Conservation (phyloP, 768 basidiomycete species). For the Mycena vitilis region DNA sequence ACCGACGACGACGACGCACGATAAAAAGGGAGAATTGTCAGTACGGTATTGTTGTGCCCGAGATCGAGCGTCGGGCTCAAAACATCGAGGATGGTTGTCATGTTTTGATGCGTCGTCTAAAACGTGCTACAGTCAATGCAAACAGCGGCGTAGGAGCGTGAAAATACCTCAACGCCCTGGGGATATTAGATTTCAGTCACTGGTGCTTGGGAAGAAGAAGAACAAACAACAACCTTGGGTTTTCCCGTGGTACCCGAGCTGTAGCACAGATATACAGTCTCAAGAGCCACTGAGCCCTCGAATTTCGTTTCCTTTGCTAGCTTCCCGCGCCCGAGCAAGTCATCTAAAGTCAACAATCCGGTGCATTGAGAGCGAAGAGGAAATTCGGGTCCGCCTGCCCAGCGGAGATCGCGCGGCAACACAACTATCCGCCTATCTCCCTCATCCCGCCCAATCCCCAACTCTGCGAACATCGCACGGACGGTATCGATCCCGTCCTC, state of each 20-base stretch:
- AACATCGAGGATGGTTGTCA: conserved; percentile 69
- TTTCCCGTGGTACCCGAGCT: conserved; percentile 67
- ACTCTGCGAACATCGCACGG: conserved; percentile 63
- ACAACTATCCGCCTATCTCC: conserved; percentile 68
- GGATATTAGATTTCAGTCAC: too few species aligned
- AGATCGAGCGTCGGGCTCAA: conserved; percentile 53
- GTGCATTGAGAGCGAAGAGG: conserved; percentile 40
- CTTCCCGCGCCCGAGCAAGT: conserved; percentile 62
- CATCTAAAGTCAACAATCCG: conserved; percentile 53
- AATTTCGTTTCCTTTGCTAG: conserved; percentile 66
- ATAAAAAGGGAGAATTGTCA: conserved; percentile 65
- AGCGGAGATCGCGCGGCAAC: conserved; percentile 58
- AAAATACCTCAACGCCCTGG: conserved; percentile 54
- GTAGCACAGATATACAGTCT: conserved; percentile 76
- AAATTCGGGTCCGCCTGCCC: conserved; percentile 54
- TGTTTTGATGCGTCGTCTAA: conserved; percentile 71
- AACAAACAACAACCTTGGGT: conserved; percentile 49
- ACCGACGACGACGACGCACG: conserved; percentile 18
- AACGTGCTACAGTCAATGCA: neutral
- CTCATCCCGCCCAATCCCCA: conserved; percentile 60
- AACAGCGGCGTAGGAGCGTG: neutral
- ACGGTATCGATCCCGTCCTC: conserved; percentile 68
- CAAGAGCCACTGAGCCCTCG: conserved; percentile 61
- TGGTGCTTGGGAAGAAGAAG: too few species aligned
- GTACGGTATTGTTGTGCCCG: conserved; percentile 43